Evolutionary conservation across 352 stramenopile genomes (phyloP).

Genomic region (Pilasporangium apinafurcum): DNA sequence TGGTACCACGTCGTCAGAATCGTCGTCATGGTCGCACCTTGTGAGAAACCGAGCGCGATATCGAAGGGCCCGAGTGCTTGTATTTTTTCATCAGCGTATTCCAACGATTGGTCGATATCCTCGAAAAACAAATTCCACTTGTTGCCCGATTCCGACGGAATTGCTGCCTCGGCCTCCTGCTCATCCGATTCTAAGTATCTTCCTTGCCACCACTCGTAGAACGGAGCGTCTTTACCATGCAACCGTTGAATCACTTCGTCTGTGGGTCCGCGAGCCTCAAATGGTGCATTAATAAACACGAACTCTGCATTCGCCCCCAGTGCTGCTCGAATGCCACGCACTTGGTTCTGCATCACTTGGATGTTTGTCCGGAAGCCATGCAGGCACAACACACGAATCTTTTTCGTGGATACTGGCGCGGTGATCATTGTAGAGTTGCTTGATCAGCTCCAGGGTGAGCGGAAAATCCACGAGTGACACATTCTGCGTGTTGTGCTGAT

Average conservation of each 20-base stretch:
- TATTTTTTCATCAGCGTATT: conserved; percentile 34
- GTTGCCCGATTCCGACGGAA: conserved; percentile 9
- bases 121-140: conserved; percentile 25
- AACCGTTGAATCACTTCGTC: conserved; percentile 16
- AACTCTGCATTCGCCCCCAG: conserved; percentile 32
- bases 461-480: too few species aligned
- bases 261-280: conserved; percentile 11
- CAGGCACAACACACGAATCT: conserved; percentile 41
- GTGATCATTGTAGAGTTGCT: too few species aligned
- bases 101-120: conserved; percentile 23
- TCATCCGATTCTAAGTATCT: conserved; percentile 17
- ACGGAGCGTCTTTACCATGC: conserved; percentile 22
- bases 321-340: conserved; percentile 24
- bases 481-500: too few species aligned
- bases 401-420: too few species aligned
- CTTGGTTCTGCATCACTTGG: conserved; percentile 40
- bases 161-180: conserved; percentile 10
- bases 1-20: conserved; percentile 29
- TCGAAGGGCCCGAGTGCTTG: conserved; percentile 32
- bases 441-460: too few species aligned
- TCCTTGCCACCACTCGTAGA: conserved; percentile 45
- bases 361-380: conserved; percentile 54
- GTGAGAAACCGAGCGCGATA: conserved; percentile 49
- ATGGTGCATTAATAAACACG: conserved; percentile 31
- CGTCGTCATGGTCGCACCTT: conserved; percentile 40